Conservation (phyloP, 1,284 basidiomycete genomes). For the Porphyrellus sp. region DNA sequence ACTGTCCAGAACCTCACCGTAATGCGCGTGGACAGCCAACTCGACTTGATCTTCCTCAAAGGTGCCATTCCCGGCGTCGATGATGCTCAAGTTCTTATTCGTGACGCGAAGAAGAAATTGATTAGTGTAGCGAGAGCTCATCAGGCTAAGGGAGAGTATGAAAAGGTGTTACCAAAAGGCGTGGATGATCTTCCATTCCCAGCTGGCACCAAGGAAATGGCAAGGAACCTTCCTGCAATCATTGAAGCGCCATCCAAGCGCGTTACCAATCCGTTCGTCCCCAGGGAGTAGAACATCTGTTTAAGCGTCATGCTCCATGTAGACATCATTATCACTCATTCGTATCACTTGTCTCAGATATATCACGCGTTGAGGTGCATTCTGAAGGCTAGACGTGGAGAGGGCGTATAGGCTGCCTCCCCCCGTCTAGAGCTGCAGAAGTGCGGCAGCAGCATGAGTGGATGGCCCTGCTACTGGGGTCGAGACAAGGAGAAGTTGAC, state of each 20-base stretch:
- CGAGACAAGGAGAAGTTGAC: neutral
- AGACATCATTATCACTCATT: constrained; percentile 4
- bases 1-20: constrained; percentile 91
- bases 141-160: constrained; percentile 72
- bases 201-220: constrained; percentile 81
- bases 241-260: constrained; percentile 70
- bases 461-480: neutral
- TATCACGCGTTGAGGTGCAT: neutral
- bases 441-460: neutral
- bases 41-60: constrained; percentile 86
- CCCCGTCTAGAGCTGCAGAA: neutral
- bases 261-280: constrained; percentile 68
- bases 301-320: constrained; percentile 2
- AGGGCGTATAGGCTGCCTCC: neutral
- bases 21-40: constrained; percentile 80
- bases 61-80: constrained; percentile 76
- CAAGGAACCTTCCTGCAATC: constrained; percentile 57
- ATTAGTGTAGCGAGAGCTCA: constrained; percentile 57
- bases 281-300: constrained; percentile 54
- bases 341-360: neutral
- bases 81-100: constrained; percentile 69
- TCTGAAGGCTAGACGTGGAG: too few relatives aligned
- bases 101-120: constrained; percentile 86
- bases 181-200: constrained; percentile 88
- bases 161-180: constrained; percentile 81